Conservation (phyloP, 2,329 filamentous ascomycete genomes). For the Penicillium sp. region DNA sequence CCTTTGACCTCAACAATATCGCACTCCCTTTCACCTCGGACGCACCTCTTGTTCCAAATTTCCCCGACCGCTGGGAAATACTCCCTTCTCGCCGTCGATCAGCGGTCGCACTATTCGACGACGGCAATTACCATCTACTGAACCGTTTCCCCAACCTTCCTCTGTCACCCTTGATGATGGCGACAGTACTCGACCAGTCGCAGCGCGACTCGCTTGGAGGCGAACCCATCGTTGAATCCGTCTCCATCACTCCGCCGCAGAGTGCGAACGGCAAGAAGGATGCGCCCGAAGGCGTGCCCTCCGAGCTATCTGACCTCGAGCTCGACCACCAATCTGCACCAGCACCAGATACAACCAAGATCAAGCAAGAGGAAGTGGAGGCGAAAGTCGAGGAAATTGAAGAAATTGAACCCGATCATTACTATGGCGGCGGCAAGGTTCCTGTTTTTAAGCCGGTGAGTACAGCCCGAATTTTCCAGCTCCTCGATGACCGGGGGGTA, state of each 20-base stretch:
- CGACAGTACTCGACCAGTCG: slow-evolving; percentile 34
- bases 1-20: slow-evolving; percentile 3
- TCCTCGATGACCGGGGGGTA: neutral
- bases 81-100: slow-evolving; percentile 40
- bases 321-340: slow-evolving; percentile 32
- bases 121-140: slow-evolving; percentile 29
- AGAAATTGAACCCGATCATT: slow-evolving; percentile 80
- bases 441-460: slow-evolving; percentile 86
- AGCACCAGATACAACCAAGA: slow-evolving; percentile 29
- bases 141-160: slow-evolving; percentile 10
- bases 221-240: slow-evolving; percentile 26
- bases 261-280: slow-evolving; percentile 47
- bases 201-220: slow-evolving; percentile 25
- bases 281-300: slow-evolving; percentile 40
- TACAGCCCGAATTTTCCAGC: slow-evolving; percentile 21
- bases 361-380: slow-evolving; percentile 53
- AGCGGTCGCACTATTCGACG: slow-evolving; percentile 44
- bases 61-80: slow-evolving; percentile 45
- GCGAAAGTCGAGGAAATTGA: slow-evolving; percentile 67
- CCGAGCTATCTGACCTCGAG: slow-evolving; percentile 45
- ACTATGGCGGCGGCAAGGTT: slow-evolving; percentile 76
- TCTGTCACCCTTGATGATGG: slow-evolving; percentile 31
- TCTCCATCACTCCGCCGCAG: slow-evolving; percentile 44
- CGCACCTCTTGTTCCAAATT: slow-evolving; percentile 11
- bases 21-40: slow-evolving; percentile 3